Evolutionary conservation across 495 filamentous ascomycete species (phyloP).

Genomic region (Cenococcum geophilum): DNA sequence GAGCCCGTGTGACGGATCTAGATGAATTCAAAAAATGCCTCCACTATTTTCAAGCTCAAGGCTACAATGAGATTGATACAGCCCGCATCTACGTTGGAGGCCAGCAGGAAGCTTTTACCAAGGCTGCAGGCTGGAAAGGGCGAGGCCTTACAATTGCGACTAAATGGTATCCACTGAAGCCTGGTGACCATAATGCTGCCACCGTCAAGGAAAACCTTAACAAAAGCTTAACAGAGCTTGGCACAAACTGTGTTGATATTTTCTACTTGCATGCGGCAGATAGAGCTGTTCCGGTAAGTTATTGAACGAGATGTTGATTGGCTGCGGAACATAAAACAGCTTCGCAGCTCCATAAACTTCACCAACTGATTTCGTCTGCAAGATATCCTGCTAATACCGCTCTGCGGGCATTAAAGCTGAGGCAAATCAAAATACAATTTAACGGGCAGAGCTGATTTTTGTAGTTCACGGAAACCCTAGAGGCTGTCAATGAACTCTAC

Average conservation of each 20-base stretch:
- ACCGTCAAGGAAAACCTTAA: constrained; percentile 56
- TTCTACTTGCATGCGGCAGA: constrained; percentile 86
- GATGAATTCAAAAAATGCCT: constrained; percentile 40
- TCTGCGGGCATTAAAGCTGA: no score
- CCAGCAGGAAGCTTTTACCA: constrained; percentile 74
- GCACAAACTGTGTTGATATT: constrained; percentile 72
- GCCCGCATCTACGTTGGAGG: constrained; percentile 65
- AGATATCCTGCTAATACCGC: no score
- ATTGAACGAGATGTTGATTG: not conserved
- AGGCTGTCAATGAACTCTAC: constrained; percentile 69
- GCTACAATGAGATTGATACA: constrained; percentile 51
- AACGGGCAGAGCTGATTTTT: not conserved
- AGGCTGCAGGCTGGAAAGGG: constrained; percentile 68
- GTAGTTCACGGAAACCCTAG: constrained; percentile 66
- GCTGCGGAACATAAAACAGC: not conserved
- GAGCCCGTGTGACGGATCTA: constrained; percentile 35
- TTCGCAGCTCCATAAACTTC: no score
- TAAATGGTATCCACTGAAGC: constrained; percentile 62
- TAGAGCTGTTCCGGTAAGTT: constrained; percentile 40
- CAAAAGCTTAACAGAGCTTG: constrained; percentile 61
- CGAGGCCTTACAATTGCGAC: constrained; percentile 79
- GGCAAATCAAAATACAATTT: not conserved
- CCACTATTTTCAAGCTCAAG: constrained; percentile 49
- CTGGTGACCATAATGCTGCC: constrained; percentile 53
- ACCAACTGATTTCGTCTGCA: no score